Conservation (phyloP, 2,329 filamentous ascomycete species). For the Fusarium sp. region DNA sequence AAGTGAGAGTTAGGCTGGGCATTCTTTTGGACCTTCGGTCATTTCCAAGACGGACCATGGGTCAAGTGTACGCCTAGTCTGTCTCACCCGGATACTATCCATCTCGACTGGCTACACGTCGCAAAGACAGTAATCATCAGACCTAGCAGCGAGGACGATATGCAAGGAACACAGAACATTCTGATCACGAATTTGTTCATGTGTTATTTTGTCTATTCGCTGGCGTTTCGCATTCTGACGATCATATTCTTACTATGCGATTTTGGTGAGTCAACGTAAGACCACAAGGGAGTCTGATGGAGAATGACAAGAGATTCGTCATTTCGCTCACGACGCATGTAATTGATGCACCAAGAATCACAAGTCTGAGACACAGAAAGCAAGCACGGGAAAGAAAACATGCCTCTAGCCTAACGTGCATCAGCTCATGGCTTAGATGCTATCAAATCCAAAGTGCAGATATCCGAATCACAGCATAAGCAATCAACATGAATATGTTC, state of each 20-base stretch:
- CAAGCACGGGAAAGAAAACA: slow-evolving; percentile 3
- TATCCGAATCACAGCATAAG: slow-evolving; percentile 6
- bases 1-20: slow-evolving; percentile 24
- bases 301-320: slow-evolving; percentile 25
- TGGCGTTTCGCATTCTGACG: slow-evolving; percentile 12
- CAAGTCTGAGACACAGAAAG: neutral
- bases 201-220: slow-evolving; percentile 16
- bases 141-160: slow-evolving; percentile 4
- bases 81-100: slow-evolving; percentile 24
- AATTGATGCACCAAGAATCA: neutral
- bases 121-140: slow-evolving; percentile 21
- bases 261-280: slow-evolving; percentile 8
- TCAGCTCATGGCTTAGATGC: slow-evolving; percentile 6
- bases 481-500: neutral
- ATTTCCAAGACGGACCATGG: slow-evolving; percentile 20
- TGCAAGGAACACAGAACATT: slow-evolving; percentile 21
- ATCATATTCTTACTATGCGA: slow-evolving; percentile 4
- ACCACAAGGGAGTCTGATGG: slow-evolving; percentile 6
- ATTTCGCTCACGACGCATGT: slow-evolving; percentile 4
- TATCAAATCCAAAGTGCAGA: slow-evolving; percentile 17
- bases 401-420: neutral
- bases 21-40: slow-evolving; percentile 18
- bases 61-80: slow-evolving; percentile 29
- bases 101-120: slow-evolving; percentile 30
- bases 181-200: slow-evolving; percentile 18